Base-by-base conservation (phyloP, 2,329 filamentous ascomycete species). In the Hymenoscyphus linearis region DNA sequence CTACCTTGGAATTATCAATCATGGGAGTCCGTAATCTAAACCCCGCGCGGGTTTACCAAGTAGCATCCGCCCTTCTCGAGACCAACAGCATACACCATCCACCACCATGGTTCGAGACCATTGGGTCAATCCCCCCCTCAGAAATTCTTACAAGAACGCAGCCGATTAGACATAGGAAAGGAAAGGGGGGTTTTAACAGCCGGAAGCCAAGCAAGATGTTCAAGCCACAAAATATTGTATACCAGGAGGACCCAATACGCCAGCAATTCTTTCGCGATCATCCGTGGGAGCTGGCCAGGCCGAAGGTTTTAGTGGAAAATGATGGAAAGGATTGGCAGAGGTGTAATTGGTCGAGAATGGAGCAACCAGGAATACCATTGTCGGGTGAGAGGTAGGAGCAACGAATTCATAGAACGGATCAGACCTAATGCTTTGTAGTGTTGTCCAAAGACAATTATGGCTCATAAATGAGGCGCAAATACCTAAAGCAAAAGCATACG, bases 271-370 rank as follows among this genome's bases (percentile, higher is more conserved):
- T 90, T 79, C 85, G 82, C 71, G 93, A 99, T 75, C 95, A 99
- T 74, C 95, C 95, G 4, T 99, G 95, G 95, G 95, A 99, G 77
- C 79, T 99, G 72, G 95, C 95, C 18, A 83, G 93, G 65, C 95
- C 95, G 59, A 83, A 91, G 68, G 81, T 96, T 62, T 80, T 99
- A 54, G 78, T 98, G 10, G 95, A 99, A 77, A 80, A 86, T 68
- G 89, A 93, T 70, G 95, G 95, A 58, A 89, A 88, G 72, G 93
- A 99, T 72, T 80, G 85, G 57, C 84, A 88, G 73, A 80, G 77
- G 59, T 86, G 85, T 70, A 85, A 97, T 75, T 98, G 93, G 93
- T 89, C 87, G 68, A 86, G 76, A 69, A 26, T 96, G 68, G 79
- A 82, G 69, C 95, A 98, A 77, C 82, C 81, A 5, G 89, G 87